Percentiles rank a stretch among this genome's conserved stretches.
Evolutionary conservation across 2,329 filamentous ascomycete genomes (phyloP).

Genomic region (Colletotrichum eremochloae): DNA sequence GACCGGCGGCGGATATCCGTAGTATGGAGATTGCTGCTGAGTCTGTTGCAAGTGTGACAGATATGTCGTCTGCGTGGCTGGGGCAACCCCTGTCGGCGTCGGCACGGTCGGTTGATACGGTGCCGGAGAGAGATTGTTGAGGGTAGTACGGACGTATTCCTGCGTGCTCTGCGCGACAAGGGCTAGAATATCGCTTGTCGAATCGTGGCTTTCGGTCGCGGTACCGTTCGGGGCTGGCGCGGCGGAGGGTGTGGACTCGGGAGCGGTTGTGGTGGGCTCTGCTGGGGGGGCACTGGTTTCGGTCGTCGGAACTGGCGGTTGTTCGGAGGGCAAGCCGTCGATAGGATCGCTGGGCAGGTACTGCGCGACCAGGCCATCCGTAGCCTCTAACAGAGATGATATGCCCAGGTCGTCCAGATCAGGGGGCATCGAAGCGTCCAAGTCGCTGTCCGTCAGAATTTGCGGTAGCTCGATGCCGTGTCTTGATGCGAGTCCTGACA

Average conservation of each 20-base stretch:
- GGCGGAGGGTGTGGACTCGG: constrained; percentile 25
- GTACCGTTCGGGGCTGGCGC: constrained; percentile 45
- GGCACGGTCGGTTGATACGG: constrained; percentile 59
- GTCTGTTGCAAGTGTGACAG: constrained; percentile 56
- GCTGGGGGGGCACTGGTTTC: constrained; percentile 35
- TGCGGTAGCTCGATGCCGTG: constrained; percentile 54
- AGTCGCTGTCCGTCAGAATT: constrained; percentile 48
- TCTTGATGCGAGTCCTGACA: constrained; percentile 51
- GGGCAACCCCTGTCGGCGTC: constrained; percentile 49
- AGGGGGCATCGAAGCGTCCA: constrained; percentile 45
- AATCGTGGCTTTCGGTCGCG: constrained; percentile 51
- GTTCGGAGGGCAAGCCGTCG: constrained; percentile 37
- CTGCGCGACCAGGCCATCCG: constrained; percentile 57
- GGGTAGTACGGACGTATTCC: constrained; percentile 60
- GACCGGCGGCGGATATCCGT: constrained; percentile 42
- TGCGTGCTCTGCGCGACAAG: constrained; percentile 60
- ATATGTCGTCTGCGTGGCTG: constrained; percentile 53
- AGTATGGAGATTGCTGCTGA: constrained; percentile 43
- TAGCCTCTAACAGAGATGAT: constrained; percentile 58
- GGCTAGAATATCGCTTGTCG: constrained; percentile 59
- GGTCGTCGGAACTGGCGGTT: constrained; percentile 39
- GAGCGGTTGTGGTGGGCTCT: constrained; percentile 22
- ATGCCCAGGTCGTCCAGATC: constrained; percentile 55
- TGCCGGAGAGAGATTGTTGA: constrained; percentile 58
- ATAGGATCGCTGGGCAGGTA: constrained; percentile 53